These are phyloP conservation scores for Marasmius tenuissimus DNA, from an alignment of 1,284 basidiomycete species.

Conservation along the genomic window DNA sequence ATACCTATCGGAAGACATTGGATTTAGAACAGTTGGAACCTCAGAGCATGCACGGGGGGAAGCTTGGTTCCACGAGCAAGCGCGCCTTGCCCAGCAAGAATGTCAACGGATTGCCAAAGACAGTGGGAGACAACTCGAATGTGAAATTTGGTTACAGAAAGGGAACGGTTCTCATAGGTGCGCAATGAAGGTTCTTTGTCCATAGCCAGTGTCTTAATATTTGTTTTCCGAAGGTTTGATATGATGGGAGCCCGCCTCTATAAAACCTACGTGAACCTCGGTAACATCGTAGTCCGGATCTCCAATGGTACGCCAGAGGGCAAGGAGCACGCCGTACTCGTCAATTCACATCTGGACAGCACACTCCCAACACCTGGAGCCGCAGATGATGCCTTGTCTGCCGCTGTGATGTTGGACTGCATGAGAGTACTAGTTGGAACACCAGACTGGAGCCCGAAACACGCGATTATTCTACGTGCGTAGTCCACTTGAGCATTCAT, in stretches of 20 bases:
- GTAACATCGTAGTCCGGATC: conserved; percentile 88
- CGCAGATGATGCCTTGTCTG: conserved; percentile 85
- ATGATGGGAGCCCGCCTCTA: conserved; percentile 85
- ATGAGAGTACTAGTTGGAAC: conserved; percentile 80
- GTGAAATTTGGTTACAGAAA: conserved; percentile 86
- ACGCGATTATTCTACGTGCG: conserved; percentile 86
- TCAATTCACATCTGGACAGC: conserved; percentile 91
- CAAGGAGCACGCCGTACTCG: conserved; percentile 82
- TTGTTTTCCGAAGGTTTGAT: conserved; percentile 61
- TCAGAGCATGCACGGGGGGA: conserved; percentile 87
- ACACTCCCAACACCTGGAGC: conserved; percentile 82
- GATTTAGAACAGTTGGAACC: conserved; percentile 92
- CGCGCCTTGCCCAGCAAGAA: conserved; percentile 55
- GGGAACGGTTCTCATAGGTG: conserved; percentile 85
- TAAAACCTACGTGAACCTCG: conserved; percentile 88
- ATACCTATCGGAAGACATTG: conserved; percentile 80
- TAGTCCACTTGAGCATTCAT: conserved; percentile 12
- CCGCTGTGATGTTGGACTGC: conserved; percentile 92
- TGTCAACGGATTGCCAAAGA: conserved; percentile 57
- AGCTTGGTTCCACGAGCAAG: conserved; percentile 76
- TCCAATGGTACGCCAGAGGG: conserved; percentile 76
- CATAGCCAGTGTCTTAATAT: not conserved
- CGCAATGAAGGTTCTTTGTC: conserved; percentile 26
- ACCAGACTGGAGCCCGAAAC: conserved; percentile 70
- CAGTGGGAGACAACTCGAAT: conserved; percentile 63